Evolutionary conservation across 2,329 filamentous ascomycete species (phyloP).

Genomic region (Verticillium longisporum): DNA sequence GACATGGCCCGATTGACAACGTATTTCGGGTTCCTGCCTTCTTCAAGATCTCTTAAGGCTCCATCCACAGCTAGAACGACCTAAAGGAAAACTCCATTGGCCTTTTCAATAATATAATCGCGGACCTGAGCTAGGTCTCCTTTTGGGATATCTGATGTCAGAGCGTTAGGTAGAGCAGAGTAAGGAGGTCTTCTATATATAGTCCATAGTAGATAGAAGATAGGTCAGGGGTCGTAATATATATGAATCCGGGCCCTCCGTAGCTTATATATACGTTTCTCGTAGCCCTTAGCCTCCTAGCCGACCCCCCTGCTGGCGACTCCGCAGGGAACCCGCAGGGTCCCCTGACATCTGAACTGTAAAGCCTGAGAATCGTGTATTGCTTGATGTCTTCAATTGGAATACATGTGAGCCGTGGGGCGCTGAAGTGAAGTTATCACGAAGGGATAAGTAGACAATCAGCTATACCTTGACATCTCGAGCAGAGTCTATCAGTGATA

Average conservation of each 20-base stretch:
- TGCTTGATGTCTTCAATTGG: constrained; percentile 2
- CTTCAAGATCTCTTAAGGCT: constrained; percentile 3
- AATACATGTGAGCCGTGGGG: no score
- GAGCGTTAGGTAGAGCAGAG: no score
- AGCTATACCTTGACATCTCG: neutral
- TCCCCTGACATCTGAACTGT: neutral
- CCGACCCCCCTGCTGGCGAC: no score
- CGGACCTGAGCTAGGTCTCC: neutral
- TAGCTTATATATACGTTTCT: no score
- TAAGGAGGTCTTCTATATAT: no score
- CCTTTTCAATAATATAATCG: neutral
- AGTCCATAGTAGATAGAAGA: no score
- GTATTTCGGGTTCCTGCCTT: constrained; percentile 1
- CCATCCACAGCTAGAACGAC: constrained; percentile 7
- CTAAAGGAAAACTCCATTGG: constrained; percentile 9
- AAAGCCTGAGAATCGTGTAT: constrained; percentile 3
- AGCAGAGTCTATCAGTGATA: constrained; percentile 1
- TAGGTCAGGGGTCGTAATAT: no score
- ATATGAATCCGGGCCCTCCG: no score
- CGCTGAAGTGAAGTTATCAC: neutral
- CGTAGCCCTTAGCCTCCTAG: no score
- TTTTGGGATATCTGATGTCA: neutral
- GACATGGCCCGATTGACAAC: neutral
- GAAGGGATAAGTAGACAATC: constrained; percentile 6
- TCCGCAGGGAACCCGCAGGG: no score